Base-by-base conservation (phyloP, 768 basidiomycete species). In the Lentinula sp. region DNA sequence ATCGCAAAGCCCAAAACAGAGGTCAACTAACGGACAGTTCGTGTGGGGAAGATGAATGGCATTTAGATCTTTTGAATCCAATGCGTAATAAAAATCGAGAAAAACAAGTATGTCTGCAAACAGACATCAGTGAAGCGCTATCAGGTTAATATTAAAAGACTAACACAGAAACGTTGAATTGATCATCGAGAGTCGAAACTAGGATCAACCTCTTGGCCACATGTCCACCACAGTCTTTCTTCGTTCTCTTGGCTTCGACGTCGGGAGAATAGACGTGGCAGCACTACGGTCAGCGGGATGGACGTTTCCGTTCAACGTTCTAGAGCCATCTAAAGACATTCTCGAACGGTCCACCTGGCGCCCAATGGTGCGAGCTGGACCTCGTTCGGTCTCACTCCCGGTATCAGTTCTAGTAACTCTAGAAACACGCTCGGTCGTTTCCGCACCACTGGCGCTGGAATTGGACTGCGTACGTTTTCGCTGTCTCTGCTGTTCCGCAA, bases 161-260 rank as follows among this genome's bases (percentile, higher is more conserved):
- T 52, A 7, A 50, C 23, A 59, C 37, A 18, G 16, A 23, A 23
- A 49, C 58, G 16, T 35, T 13, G 32, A 45, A 46, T 9, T 36
- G 4, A 36, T 20, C 2, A 16, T 7, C 32, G 6, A 16, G 6
- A 46, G 37, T 57, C 20, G 45, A 41, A 9, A 23, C 33, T 51
- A 50, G 12, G 28, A 33, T 35, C 13, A 20, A 28, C 50, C 49
- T 32, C 59, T 49, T 1, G 62, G 51, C 62, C 62, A 64, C 18
- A 82, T 77, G 63, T 82, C 81, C n/a, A 79, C 81, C 48, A 82
- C 75, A 39, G 81, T 82, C 39, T 80, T 72, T 53, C 80, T 72
- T n/a, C 81, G 73, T 60, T 81, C 79, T 62, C 71, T 72, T 48
- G 74, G 60, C 61, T 45, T 56, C 76, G 69, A 6, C 6, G 15